Conservation (phyloP, 805 yeast species). For the Pichia kluyveri region DNA sequence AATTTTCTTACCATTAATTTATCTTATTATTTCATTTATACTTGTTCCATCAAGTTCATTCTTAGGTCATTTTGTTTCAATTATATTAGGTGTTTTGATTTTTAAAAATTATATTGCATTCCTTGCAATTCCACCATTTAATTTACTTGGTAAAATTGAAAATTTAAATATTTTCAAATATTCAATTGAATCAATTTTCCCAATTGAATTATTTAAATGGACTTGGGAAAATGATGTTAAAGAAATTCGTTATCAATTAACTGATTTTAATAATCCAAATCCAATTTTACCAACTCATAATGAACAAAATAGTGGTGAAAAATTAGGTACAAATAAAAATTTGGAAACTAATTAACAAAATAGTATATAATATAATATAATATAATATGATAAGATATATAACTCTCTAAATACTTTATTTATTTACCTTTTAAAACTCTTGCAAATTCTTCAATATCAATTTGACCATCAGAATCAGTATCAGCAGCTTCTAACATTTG, state of each 20-base stretch:
- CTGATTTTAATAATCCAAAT: not conserved
- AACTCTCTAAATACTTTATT: constrained; percentile 1
- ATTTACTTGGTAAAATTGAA: constrained; percentile 59
- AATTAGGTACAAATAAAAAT: not conserved
- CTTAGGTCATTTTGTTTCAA: constrained; percentile 65
- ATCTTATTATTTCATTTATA: constrained; percentile 40
- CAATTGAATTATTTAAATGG: constrained; percentile 4
- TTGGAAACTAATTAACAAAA: too few relatives aligned
- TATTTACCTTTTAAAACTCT: constrained; percentile 75
- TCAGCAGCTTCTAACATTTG: constrained; percentile 96
- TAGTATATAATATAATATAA: too few relatives aligned
- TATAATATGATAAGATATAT: not conserved
- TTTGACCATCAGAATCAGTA: constrained; percentile 92
- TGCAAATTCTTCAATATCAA: constrained; percentile 93
- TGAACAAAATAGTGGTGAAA: not conserved
- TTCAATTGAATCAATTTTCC: constrained; percentile 4
- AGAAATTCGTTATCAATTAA: not conserved
- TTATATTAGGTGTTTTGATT: constrained; percentile 56
- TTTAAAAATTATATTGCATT: constrained; percentile 47
- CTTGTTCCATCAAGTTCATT: constrained; percentile 61
- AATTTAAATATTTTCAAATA: constrained; percentile 1
- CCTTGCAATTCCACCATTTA: constrained; percentile 57
- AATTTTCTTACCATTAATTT: constrained; percentile 43
- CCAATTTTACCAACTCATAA: not conserved
- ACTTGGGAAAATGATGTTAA: constrained; percentile 4